Conservation (phyloP, 257 asterid genomes). For the Vinca minor region DNA sequence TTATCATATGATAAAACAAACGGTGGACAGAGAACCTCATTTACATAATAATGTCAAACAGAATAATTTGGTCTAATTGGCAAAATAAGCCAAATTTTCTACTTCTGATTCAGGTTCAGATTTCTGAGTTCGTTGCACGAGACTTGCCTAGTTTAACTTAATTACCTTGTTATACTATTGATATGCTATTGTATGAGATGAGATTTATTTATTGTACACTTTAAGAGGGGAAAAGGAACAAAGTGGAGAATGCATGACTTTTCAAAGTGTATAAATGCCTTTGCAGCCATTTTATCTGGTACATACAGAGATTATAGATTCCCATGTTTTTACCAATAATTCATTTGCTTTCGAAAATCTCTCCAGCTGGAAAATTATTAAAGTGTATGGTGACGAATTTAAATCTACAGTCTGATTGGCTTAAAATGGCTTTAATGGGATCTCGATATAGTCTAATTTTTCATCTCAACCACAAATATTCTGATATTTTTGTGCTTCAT, state of each 20-base stretch:
- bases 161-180: too few species aligned
- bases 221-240: too few species aligned
- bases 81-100: too few species aligned
- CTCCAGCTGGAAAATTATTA: conserved; percentile 44
- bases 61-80: too few species aligned
- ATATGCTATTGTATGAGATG: too few species aligned
- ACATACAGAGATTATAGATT: background rate
- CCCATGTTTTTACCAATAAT: conserved; percentile 31
- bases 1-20: background rate
- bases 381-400: conserved; percentile 4
- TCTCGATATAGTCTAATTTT: conserved; percentile 10
- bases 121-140: too few species aligned
- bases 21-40: background rate
- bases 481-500: too few species aligned
- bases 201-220: too few species aligned
- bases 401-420: conserved; percentile 18
- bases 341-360: conserved; percentile 39
- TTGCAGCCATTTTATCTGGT: background rate
- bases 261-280: conserved; percentile 17
- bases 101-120: too few species aligned
- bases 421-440: conserved; percentile 14
- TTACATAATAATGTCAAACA: too few species aligned
- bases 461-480: conserved; percentile 28
- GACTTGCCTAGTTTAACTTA: too few species aligned
- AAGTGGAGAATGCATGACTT: too few species aligned